Evolutionary conservation across 139 green algal species (phyloP), one percentile per base, ranked within the genome.

Genomic region (Gonium pectorale): DNA sequence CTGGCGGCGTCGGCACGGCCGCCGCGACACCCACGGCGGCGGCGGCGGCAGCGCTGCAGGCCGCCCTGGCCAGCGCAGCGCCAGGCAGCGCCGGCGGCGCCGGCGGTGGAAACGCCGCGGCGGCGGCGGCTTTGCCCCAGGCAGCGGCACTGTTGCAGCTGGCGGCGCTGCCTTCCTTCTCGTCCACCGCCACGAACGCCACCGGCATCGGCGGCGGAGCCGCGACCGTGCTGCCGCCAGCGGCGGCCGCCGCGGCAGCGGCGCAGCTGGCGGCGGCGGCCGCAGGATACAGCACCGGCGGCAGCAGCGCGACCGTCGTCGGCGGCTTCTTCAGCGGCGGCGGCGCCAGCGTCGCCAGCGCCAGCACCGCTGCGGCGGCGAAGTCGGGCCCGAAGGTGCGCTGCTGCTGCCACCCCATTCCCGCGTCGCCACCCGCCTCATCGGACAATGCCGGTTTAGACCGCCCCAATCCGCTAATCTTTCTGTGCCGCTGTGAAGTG

Each of bases 41-140:
- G n/a, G 7, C 62, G 62, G 7, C 68, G 43, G 68, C 68, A 13
- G 68, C 44, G 43, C 68, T 77, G 24, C 68, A 77, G 43, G 68
- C 68, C 2, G 68, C 68, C 1, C 43, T 77, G 26, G 46, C 46
- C 46, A 15, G 13, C 46, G 15, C 46, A 11, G 46, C 46, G 13
- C 13, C 46, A 11, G 46, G 13, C 46, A 54, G 13, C 46, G 46
- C n/a, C n/a, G n/a, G 67, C 67, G 8, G 67, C 67, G 1, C 35
- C 67, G 38, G 40, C 11, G 13, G 29, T 54, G 26, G 24, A 11
- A 40, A 24, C 7, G 13, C 5, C 4, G 2, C 35, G 22, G 67
- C 67, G 22, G 67, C 35, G 9, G 67, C 56, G 29, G 56, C 67
- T 74, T 40, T 9, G 38, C 67, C 15, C 41, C 33, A 21, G 67